These are phyloP conservation scores for Eucalyptus guilfoylei DNA, from an alignment of 345 rosid species.

Conservation along the genomic window DNA sequence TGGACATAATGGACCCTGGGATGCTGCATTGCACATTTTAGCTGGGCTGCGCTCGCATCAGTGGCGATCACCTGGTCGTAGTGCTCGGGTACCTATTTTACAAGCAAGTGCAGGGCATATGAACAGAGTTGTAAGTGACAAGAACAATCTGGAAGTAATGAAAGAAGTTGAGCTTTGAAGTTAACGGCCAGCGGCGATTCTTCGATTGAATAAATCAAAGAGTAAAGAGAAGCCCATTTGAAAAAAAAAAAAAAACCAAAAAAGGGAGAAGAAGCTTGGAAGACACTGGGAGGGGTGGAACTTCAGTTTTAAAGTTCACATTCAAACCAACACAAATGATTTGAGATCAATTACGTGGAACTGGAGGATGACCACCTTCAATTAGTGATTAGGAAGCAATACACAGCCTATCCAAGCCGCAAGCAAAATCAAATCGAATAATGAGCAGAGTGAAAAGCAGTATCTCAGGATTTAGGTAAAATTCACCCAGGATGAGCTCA, in stretches of 20 bases:
- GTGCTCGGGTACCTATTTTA: slow-evolving; percentile 43
- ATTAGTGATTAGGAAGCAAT: too few species aligned
- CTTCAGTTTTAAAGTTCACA: too few species aligned
- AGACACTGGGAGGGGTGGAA: not conserved
- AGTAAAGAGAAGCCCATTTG: not conserved
- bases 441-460: too few species aligned
- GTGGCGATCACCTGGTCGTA: slow-evolving; percentile 44
- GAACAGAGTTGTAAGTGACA: not conserved
- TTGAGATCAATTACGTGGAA: too few species aligned
- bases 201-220: not conserved
- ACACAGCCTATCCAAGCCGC: too few species aligned
- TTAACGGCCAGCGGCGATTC: too few species aligned
- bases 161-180: not conserved
- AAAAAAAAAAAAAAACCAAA: not conserved
- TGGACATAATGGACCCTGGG: slow-evolving; percentile 28
- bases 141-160: not conserved
- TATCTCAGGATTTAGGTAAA: accelerated
- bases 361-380: too few species aligned
- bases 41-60: slow-evolving; percentile 27
- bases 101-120: not conserved
- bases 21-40: slow-evolving; percentile 27
- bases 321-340: too few species aligned
- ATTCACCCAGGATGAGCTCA: not conserved
- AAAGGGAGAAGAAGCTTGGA: not conserved
- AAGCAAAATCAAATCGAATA: too few species aligned